Evolutionary conservation across 2,329 filamentous ascomycete species (phyloP), one percentile per base, ranked within the genome.

Genomic region (Celoporthe dispersa): DNA sequence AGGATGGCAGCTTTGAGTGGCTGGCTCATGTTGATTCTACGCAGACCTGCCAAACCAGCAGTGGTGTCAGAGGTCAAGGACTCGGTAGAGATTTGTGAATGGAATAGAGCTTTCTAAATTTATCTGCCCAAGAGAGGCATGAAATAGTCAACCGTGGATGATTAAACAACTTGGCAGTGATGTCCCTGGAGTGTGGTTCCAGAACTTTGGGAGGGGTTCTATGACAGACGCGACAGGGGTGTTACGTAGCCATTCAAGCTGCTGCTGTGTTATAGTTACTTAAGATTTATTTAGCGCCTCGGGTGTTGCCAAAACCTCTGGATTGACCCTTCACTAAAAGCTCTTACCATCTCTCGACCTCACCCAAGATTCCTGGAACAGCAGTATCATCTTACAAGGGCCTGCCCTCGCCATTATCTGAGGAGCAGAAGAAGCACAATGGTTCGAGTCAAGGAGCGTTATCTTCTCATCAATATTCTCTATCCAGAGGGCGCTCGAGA

Each of bases 401-500:
- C 61, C 35, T 35, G 8, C 33, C 16, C 25, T 8, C 16, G 44
- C 37, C 28, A 7, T 3, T 14, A n/a, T n/a, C n/a, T n/a, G n/a
- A 33, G 39, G n/a, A 44, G 7, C n/a, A 12, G 14, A 39, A 22
- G 16, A 41, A 33, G 37, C 68, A 82, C 59, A 64, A 98, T 99
- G 96, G 96, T 99, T 71, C 93, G 96, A 78, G 89, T 98, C 75
- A 99, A 99, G 82, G 92, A 97, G 81, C 91, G 96, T 76, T 99
- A 99, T 80, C 88, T 99, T 25, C 89, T 98, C n/a, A 89, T 98
- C 72, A 93, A 97, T 78, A 94, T 98, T 74, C 86, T 98, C 62
- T 98, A 98, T 77, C 94, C 94, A 0, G 86, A 89, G 8, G 83
- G 88, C 16, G 73, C 83, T 12, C 73, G 77, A 12, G 76, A 75